Evolutionary conservation across 1,284 basidiomycete genomes (phyloP), one percentile per base, ranked within the genome.

Genomic region (Ustilago tritici): DNA sequence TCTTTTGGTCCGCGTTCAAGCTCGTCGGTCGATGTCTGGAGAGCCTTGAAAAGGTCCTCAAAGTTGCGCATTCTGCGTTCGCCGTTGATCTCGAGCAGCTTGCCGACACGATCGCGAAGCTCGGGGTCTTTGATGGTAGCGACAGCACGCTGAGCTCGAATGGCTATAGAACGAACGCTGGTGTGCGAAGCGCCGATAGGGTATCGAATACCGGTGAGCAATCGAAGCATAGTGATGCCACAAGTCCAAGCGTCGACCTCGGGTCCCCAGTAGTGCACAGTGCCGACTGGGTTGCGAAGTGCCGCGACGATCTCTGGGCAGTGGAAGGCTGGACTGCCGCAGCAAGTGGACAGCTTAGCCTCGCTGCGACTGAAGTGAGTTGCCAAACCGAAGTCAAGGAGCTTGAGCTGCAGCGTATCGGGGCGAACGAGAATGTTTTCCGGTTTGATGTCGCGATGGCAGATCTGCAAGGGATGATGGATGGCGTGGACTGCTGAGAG

Each of bases 201-300:
- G 70, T 89, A 90, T 28, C 88, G 87, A 43, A 85, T 80, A 23
- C 88, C 87, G 0, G 88, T 85, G n/a, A 90, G 82, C 34, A 89
- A 87, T 15, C 89, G 86, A 8, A 90, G 86, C 69, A 90, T 80
- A 5, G 89, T 89, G 31, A 90, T 84, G 10, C 89, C 89, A 68
- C 88, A 87, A 47, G 89, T 89, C 89, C 89, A 90, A 59, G 89
- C 88, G 78, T 90, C 89, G 55, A 90, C 86, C 65, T 90, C 89
- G 38, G 89, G 89, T 0, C 89, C 89, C 85, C 82, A 78, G 63
- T 84, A 80, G 5, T 86, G 86, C n/a, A 89, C 86, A 3, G 85
- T 85, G 5, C 89, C 89, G 3, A 88, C 87, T 8, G 88, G 87
- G 47, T 87, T 87, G 52, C 88, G 85, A 15, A 90, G 85, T 1